Evolutionary conservation across 495 filamentous ascomycete genomes (phyloP).

Genomic region (Xylaria castorea): DNA sequence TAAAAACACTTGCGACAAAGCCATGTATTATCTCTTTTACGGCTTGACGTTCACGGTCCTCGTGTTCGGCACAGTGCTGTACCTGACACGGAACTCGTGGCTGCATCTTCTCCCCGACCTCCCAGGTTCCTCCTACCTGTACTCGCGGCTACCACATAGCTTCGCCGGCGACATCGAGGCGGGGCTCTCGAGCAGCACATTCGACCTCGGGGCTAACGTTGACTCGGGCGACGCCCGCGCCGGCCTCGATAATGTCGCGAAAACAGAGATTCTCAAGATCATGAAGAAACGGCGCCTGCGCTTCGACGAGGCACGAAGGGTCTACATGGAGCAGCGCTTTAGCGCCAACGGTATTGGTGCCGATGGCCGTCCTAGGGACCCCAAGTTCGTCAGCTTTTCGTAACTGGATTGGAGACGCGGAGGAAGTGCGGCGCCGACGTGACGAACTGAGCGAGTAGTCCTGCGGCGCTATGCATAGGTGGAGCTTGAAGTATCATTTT

Average conservation of each 20-base stretch:
- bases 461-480: not conserved
- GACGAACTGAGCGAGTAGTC: not conserved
- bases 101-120: slow-evolving; percentile 64
- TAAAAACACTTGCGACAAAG: slow-evolving; percentile 26
- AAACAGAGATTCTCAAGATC: slow-evolving; percentile 80
- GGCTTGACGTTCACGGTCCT: slow-evolving; percentile 68
- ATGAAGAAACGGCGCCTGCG: slow-evolving; percentile 79
- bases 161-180: slow-evolving; percentile 85
- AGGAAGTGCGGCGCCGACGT: not conserved
- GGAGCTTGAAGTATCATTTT: not conserved
- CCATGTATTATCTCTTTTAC: slow-evolving; percentile 87
- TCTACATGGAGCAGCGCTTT: slow-evolving; percentile 85
- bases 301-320: slow-evolving; percentile 90
- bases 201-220: slow-evolving; percentile 82
- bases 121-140: slow-evolving; percentile 66
- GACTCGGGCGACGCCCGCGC: slow-evolving; percentile 74
- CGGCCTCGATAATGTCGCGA: slow-evolving; percentile 79
- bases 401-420: slow-evolving; percentile 39
- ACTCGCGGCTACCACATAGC: slow-evolving; percentile 73
- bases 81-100: slow-evolving; percentile 82
- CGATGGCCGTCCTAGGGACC: slow-evolving; percentile 88
- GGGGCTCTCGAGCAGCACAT: slow-evolving; percentile 79
- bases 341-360: slow-evolving; percentile 83
- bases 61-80: slow-evolving; percentile 67
- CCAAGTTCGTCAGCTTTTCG: slow-evolving; percentile 94